A percentile compares a stretch with the other conserved stretches of the same genome.
These are phyloP conservation scores for Fusarium sarcochroum DNA, from an alignment of 2,329 filamentous ascomycete genomes.

Conservation along the genomic window DNA sequence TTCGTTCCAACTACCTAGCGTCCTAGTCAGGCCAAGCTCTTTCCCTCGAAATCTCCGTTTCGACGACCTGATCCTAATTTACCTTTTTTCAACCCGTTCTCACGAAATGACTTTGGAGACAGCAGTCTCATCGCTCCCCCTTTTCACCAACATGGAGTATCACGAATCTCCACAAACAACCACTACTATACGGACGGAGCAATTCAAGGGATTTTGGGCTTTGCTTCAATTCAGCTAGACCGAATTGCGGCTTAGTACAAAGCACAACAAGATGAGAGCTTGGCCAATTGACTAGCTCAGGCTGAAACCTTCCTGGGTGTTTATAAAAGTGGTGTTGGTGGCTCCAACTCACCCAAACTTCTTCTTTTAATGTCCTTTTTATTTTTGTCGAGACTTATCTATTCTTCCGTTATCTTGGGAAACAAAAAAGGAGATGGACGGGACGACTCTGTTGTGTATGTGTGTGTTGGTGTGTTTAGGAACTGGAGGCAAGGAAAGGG, in stretches of 20 bases:
- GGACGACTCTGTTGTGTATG: slow-evolving; percentile 39
- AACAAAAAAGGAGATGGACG: slow-evolving; percentile 43
- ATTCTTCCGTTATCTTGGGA: slow-evolving; percentile 47
- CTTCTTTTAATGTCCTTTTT: slow-evolving; percentile 47
- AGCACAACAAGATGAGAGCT: slow-evolving; percentile 19
- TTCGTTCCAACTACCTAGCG: slow-evolving; percentile 37
- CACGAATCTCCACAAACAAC: slow-evolving; percentile 19
- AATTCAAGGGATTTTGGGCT: slow-evolving; percentile 36
- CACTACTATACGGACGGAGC: slow-evolving; percentile 34
- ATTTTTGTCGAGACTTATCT: slow-evolving; percentile 47
- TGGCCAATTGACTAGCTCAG: slow-evolving; percentile 25
- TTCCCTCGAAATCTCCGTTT: slow-evolving; percentile 32
- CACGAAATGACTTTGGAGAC: slow-evolving; percentile 37
- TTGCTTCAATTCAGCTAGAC: slow-evolving; percentile 22
- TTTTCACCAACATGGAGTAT: slow-evolving; percentile 21
- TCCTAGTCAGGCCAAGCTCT: slow-evolving; percentile 36
- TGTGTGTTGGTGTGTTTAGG: slow-evolving; percentile 32
- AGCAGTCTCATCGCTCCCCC: slow-evolving; percentile 25
- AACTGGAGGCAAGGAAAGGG: slow-evolving; percentile 21
- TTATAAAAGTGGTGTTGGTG: slow-evolving; percentile 34
- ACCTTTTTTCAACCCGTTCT: slow-evolving; percentile 22
- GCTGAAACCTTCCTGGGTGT: slow-evolving; percentile 25
- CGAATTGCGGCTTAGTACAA: slow-evolving; percentile 15
- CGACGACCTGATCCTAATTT: slow-evolving; percentile 32
- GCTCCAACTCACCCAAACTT: slow-evolving; percentile 20